phyloP scores from a whole-genome alignment of 2,329 filamentous ascomycete genomes.

The Diplocarpon rosae region DNA sequence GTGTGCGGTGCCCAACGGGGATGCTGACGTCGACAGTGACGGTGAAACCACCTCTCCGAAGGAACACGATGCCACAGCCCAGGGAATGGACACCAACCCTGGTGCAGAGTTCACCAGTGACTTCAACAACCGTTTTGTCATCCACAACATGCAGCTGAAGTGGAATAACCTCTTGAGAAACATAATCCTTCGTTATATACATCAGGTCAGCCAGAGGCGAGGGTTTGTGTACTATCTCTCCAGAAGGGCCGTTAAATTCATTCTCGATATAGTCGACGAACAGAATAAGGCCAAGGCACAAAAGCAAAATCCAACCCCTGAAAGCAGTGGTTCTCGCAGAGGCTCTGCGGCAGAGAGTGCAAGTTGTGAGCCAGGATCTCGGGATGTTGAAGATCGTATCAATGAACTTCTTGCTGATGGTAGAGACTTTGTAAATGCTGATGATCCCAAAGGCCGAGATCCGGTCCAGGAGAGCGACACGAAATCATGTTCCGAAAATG shows the following conservation, averaged over 20 bases:
- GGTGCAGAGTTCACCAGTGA: constrained; percentile 80
- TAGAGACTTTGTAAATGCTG: constrained; percentile 66
- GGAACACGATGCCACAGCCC: constrained; percentile 33
- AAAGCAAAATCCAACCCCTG: constrained; percentile 26
- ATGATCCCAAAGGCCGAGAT: constrained; percentile 32
- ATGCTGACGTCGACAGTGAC: constrained; percentile 31
- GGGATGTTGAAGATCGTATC: constrained; percentile 72
- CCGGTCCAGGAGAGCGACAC: constrained; percentile 22
- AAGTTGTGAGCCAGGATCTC: constrained; percentile 30
- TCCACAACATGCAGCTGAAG: constrained; percentile 95
- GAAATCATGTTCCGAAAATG: constrained; percentile 43
- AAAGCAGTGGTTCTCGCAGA: constrained; percentile 19
- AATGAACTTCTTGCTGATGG: constrained; percentile 76
- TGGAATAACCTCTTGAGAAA: constrained; percentile 97
- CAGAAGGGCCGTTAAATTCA: constrained; percentile 90
- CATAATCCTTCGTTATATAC: constrained; percentile 92
- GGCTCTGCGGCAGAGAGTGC: constrained; percentile 13
- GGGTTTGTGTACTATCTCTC: constrained; percentile 98
- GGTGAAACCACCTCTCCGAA: constrained; percentile 17
- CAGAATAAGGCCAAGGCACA: constrained; percentile 51
- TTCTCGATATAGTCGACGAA: constrained; percentile 93
- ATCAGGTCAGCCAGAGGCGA: constrained; percentile 89
- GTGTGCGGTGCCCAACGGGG: constrained; percentile 20
- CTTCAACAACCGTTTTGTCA: constrained; percentile 96
- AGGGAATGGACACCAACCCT: constrained; percentile 54